These are phyloP conservation scores for Solanum virginianum DNA, from an alignment of 257 asterid species.

Conservation along the genomic window DNA sequence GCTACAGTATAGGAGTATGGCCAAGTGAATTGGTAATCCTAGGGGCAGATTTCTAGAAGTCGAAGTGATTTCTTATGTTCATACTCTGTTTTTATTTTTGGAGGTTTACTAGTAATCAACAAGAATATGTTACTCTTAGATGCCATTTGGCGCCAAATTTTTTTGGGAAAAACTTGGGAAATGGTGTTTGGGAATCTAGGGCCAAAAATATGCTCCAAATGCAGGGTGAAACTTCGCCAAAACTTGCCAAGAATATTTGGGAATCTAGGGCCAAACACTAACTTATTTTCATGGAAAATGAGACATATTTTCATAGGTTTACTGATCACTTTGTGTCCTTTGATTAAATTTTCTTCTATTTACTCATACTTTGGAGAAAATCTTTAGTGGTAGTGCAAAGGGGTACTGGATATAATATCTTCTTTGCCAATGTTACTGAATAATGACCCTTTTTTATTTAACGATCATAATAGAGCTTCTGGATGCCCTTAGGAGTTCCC, in stretches of 20 bases:
- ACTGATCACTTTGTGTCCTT: neutral
- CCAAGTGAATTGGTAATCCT: neutral
- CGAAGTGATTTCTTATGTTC: neutral
- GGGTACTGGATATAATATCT: neutral
- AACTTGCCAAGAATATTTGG: no score
- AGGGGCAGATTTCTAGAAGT: neutral
- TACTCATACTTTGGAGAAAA: neutral
- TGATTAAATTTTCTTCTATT: neutral
- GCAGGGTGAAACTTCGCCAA: no score
- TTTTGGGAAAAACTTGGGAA: no score
- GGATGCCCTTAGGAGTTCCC: neutral
- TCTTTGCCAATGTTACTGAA: neutral
- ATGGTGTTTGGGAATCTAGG: no score
- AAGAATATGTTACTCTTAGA: neutral
- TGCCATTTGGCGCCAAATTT: no score
- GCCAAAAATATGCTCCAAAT: no score
- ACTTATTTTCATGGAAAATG: neutral
- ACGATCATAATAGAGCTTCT: neutral
- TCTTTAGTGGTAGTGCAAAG: neutral
- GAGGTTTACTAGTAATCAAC: neutral
- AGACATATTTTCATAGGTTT: neutral
- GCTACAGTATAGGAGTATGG: neutral
- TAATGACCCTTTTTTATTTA: neutral
- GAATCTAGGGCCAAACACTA: no score
- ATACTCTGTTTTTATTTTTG: neutral